Evolutionary conservation across 495 filamentous ascomycete species (phyloP), one percentile per base, ranked within the genome.

Genomic region (Penicillium lagena): DNA sequence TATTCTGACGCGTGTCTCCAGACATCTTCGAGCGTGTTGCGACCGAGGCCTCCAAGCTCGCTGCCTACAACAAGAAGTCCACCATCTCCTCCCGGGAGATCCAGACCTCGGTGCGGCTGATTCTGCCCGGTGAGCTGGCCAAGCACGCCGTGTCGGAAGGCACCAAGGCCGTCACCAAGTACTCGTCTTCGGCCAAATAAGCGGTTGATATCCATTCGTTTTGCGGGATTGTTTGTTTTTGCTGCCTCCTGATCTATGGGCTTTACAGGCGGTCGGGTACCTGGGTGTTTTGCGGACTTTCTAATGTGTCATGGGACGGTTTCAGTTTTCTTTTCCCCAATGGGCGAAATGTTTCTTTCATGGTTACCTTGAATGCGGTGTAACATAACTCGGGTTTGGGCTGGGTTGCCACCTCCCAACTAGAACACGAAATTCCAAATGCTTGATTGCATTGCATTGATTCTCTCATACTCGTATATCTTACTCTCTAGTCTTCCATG

Each of bases 61-160:
- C 93, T 55, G 94, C 93, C 42, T 98, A 98, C 80, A 98, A 98
- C 85, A 98, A 98, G 87, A 98, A 98, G 80, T 96, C 91, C 37
- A 98, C 93, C 72, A 98, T 98, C 77, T 97, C 93, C 17, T 96
- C 91, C 51, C 85, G 93, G 66, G 93, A 98, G 76, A 98, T 98
- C 66, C 93, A 98, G 81, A 98, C 93, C 56, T 98, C 93, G 51
- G 93, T 98, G 53, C 85, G 93, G 47, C 83, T 98, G 35, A 98
- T 98, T 70, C 87, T 98, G 13, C 93, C 93, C 34, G 93, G 93
- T 70, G 93, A 98, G 78, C 80, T 98, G 46, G 93, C 93, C 65
- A 98, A 98, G 85, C 93, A 98, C 72, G 93, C 93, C 59, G 93
- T 98, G 28, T 98, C 93, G 56, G 93, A 98, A 75, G 93, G 93